These are phyloP conservation scores for Fistulinella cinereoalba DNA, from an alignment of 1,284 basidiomycete species.

Conservation along the genomic window DNA sequence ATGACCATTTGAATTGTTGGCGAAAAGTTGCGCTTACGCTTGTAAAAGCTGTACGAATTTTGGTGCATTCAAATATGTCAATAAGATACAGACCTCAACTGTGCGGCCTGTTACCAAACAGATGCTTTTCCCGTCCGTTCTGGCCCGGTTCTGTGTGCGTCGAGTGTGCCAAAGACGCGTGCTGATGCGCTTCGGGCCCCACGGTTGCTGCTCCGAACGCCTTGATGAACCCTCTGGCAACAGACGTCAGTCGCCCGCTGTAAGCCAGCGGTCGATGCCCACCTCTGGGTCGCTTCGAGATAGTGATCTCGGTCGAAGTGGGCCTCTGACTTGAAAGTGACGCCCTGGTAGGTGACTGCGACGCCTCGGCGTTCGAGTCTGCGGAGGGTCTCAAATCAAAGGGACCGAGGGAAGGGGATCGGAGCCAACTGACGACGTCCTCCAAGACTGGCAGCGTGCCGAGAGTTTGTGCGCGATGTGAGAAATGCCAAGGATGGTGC, in stretches of 20 bases:
- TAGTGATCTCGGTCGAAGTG: conserved; percentile 60
- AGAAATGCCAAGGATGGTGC: conserved; percentile 41
- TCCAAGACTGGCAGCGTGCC: conserved; percentile 41
- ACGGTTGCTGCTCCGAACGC: conserved; percentile 21
- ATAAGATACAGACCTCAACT: no score
- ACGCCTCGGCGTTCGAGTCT: conserved; percentile 59
- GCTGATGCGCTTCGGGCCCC: conserved; percentile 15
- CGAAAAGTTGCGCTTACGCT: no score
- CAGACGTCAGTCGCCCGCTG: no score
- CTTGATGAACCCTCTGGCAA: conserved; percentile 26
- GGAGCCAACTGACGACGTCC: conserved; percentile 46
- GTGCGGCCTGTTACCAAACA: no score
- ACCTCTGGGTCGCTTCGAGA: conserved; percentile 71
- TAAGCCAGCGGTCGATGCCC: conserved; percentile 18
- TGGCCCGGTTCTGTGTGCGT: no score
- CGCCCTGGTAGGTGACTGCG: conserved; percentile 51
- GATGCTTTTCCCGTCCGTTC: no score
- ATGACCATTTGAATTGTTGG: no score
- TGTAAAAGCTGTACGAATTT: no score
- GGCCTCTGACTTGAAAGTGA: conserved; percentile 60
- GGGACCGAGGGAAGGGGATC: no score
- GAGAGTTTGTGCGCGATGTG: conserved; percentile 38
- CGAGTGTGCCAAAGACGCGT: no score
- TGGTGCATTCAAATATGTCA: no score
- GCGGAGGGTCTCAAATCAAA: not conserved